Conservation (phyloP, 495 filamentous ascomycete genomes). For the Annulohypoxylon nitens region DNA sequence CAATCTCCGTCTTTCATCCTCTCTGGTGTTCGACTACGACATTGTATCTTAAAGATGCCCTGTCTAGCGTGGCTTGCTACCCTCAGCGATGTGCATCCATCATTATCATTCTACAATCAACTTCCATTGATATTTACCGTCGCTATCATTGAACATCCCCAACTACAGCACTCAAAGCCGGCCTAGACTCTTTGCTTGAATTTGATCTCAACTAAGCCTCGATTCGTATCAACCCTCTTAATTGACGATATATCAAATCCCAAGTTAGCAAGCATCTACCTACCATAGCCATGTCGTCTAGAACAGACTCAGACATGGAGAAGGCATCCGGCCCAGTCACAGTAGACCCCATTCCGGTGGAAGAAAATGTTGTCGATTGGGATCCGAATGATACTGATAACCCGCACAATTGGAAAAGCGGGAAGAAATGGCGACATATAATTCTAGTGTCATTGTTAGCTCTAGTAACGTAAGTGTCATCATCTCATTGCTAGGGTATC, state of each 20-base stretch:
- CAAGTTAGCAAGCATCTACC: not conserved
- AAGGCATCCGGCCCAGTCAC: slow-evolving; percentile 3
- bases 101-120: not conserved
- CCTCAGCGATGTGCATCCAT: not conserved
- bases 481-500: not conserved
- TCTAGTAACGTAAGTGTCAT: slow-evolving; percentile 19
- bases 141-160: not conserved
- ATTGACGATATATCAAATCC: not conserved
- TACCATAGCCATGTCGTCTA: not conserved
- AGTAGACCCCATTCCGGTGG: not conserved
- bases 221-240: not conserved
- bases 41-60: not conserved
- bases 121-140: not conserved
- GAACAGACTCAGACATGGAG: not conserved
- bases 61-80: slow-evolving; percentile 5
- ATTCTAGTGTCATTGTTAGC: slow-evolving; percentile 17
- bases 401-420: slow-evolving; percentile 30
- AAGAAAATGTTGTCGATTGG: slow-evolving; percentile 7
- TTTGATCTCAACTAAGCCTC: not conserved
- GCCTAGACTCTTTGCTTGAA: not conserved
- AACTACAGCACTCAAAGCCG: not conserved
- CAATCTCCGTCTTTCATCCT: not conserved
- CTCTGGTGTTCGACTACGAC: not conserved
- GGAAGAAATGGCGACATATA: slow-evolving; percentile 28
- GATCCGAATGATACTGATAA: slow-evolving; percentile 14